These are phyloP conservation scores for Excoecaria agallocha DNA, from an alignment of 345 rosid species.

Conservation along the genomic window DNA sequence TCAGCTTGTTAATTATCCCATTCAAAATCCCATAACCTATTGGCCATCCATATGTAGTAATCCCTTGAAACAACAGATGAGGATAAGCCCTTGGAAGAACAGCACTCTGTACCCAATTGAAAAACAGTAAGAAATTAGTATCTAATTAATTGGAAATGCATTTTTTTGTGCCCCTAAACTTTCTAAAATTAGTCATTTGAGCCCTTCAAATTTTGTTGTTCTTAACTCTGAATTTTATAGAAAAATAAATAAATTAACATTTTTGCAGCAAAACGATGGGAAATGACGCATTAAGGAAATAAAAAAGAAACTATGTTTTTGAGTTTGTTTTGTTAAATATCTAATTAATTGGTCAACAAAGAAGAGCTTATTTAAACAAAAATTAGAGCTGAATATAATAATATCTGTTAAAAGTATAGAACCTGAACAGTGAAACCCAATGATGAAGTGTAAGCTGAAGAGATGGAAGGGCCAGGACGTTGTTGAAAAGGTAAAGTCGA, in stretches of 20 bases:
- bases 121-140: neutral
- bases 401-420: neutral
- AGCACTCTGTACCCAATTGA: conserved; percentile 29
- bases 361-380: neutral
- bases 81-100: conserved; percentile 47
- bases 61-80: conserved; percentile 39
- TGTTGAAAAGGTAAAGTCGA: conserved; percentile 28
- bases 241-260: no score
- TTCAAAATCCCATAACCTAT: conserved; percentile 37
- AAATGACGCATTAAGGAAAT: no score
- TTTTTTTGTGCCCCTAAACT: no score
- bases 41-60: conserved; percentile 44
- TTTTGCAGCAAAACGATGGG: no score
- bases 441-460: conserved; percentile 39
- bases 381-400: neutral
- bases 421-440: conserved; percentile 49
- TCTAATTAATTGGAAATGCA: neutral
- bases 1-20: conserved; percentile 38
- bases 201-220: neutral
- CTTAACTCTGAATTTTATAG: no score
- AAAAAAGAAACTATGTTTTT: no score
- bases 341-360: no score
- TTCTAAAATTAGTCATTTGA: neutral
- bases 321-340: no score
- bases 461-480: conserved; percentile 46